Base-by-base conservation (phyloP, 2,329 filamentous ascomycete species). In the Paecilomyces niveus region DNA sequence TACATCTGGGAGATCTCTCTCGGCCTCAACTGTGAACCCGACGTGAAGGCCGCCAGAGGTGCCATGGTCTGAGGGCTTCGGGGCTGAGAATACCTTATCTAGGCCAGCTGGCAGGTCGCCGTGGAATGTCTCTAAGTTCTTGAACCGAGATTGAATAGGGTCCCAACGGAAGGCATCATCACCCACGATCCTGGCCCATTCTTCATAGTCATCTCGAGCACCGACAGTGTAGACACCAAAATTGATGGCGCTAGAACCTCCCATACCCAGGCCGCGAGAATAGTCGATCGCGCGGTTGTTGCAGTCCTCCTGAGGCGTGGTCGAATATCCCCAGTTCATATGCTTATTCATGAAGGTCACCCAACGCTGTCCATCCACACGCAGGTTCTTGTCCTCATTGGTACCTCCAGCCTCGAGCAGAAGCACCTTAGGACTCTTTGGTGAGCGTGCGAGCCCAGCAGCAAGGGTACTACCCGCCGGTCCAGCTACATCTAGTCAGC, bases 391-490 rank as follows among this genome's bases (percentile, higher is more conserved):
- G 58, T 81, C 78, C 1, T 79, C 75, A 54, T 85, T 82, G 7
- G 66, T 63, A 1, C 75, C 72, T 10, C 86, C 86, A 1, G 85
- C 85, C 70, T 88, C 85, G 2, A 88, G 70, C 0, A 89, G 76
- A 1, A 88, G 78, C 1, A 88, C 79, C 0, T 68, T 76, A 0
- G 85, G 85, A 8, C 71, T 74, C 35, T 75, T 74, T 0, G 74
- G 39, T 0, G 80, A 73, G 18, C 74, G 70, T 1, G 83, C 78
- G 3, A 88, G 78, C 0, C 76, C 72, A 1, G 80, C 72, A 0
- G 85, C 85, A 13, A 87, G 66, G 1, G 81, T 73, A 54, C 80
- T 80, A 7, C 86, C 86, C 7, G 85, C 78, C 1, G 85, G 82
- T n/a, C 85, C 85, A 60, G 77, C 84, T 84, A 59, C 13, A 26